A percentile compares a stretch with the other conserved stretches of the same genome.
Conservation (phyloP, 306 rosid genomes). For the Cucurbita argyrosperma region DNA sequence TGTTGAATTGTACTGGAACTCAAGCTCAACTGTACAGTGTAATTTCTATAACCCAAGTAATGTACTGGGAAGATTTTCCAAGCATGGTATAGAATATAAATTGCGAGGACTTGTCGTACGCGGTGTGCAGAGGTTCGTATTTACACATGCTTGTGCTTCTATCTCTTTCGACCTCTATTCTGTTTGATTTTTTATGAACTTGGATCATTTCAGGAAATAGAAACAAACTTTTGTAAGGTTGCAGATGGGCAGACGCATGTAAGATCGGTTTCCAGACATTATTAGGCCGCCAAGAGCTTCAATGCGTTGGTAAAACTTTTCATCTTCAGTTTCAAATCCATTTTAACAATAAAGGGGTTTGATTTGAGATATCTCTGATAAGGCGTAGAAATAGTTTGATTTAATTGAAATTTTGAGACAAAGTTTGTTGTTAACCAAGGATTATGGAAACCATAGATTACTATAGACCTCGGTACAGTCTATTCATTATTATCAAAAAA, state of each 20-base stretch:
- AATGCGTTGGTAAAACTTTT: not conserved
- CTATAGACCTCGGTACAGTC: not conserved
- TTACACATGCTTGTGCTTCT: not conserved
- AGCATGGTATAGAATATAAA: not conserved
- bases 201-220: not conserved
- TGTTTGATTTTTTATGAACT: not conserved
- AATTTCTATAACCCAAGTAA: slow-evolving; percentile 6
- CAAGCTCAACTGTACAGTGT: slow-evolving; percentile 2
- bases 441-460: not conserved
- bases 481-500: too few species aligned
- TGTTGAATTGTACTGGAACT: not conserved
- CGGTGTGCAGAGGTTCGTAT: not conserved
- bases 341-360: not conserved
- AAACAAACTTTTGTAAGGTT: not conserved
- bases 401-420: not conserved
- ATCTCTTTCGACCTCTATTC: not conserved
- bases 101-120: not conserved
- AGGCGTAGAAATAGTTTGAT: not conserved
- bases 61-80: not conserved
- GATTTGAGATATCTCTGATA: not conserved
- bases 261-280: not conserved
- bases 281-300: not conserved
- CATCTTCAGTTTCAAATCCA: not conserved
- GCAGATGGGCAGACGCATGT: not conserved
- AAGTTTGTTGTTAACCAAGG: not conserved